Evolutionary conservation across 208 protist genomes (phyloP).

Genomic region (Blastocrithidia nonstop): DNA sequence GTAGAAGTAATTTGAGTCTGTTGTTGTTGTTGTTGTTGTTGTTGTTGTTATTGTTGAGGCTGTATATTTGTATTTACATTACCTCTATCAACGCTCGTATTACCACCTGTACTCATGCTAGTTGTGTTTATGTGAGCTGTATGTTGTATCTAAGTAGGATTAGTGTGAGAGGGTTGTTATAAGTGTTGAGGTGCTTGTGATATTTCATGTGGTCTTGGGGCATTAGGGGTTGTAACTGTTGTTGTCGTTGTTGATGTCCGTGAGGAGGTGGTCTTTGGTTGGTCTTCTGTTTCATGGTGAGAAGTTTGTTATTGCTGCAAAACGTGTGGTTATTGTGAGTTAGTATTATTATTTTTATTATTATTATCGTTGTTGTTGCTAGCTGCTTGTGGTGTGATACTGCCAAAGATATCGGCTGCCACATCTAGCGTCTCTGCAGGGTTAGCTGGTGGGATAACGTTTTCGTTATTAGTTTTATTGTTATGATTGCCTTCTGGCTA

Average conservation of each 20-base stretch:
- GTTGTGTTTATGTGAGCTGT: too few relatives aligned
- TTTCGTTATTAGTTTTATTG: neutral
- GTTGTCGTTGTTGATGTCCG: conserved; percentile 5
- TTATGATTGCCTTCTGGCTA: conserved; percentile 3
- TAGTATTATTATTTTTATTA: neutral
- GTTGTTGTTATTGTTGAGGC: conserved; percentile 3
- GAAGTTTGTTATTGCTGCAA: neutral
- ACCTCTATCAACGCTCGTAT: too few relatives aligned
- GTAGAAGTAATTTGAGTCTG: neutral
- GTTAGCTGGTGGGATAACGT: conserved; percentile 4
- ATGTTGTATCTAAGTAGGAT: too few relatives aligned
- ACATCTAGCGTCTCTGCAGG: too few relatives aligned
- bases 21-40: conserved; percentile 6
- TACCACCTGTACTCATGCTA: too few relatives aligned
- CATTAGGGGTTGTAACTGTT: neutral
- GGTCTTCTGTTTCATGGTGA: too few relatives aligned
- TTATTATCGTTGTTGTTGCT: conserved; percentile 4
- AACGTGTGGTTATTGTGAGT: neutral
- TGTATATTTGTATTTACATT: too few relatives aligned
- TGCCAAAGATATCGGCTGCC: too few relatives aligned
- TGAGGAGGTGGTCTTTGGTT: conserved; percentile 1
- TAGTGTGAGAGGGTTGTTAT: too few relatives aligned
- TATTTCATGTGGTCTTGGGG: neutral
- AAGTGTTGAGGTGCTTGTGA: conserved; percentile 4
- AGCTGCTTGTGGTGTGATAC: conserved; percentile 30